phyloP scores from a whole-genome alignment of 1,284 basidiomycete genomes.

The Rhodotorula mucilaginosa region DNA sequence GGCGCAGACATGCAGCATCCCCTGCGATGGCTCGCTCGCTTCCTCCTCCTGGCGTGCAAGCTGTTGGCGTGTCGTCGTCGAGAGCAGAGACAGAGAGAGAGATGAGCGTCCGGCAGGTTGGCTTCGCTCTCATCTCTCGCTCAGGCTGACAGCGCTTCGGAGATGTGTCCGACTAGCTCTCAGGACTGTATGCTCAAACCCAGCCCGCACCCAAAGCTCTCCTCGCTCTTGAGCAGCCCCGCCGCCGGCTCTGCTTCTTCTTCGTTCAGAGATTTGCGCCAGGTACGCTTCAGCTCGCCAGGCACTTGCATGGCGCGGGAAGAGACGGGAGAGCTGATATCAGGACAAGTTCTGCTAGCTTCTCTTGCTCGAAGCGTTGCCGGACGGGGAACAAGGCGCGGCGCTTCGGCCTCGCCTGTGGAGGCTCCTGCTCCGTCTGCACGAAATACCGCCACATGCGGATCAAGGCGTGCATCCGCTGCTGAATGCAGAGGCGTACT shows the following conservation, averaged over 20 bases:
- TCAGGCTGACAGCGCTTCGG: no score
- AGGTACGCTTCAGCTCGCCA: constrained; percentile 3
- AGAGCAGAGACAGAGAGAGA: background rate
- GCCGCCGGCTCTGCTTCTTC: background rate
- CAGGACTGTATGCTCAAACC: background rate
- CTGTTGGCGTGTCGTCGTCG: background rate
- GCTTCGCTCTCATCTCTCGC: background rate
- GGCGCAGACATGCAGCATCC: constrained; percentile 6
- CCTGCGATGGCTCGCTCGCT: background rate
- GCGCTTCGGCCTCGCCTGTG: constrained; percentile 60
- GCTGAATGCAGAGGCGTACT: constrained; percentile 71
- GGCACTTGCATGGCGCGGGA: background rate
- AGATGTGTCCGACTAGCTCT: background rate
- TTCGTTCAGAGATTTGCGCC: constrained; percentile 17
- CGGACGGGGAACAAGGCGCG: constrained; percentile 18
- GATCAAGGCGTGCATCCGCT: constrained; percentile 53
- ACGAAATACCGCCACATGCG: constrained; percentile 7
- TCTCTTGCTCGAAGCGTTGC: constrained; percentile 26
- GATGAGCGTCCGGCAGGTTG: background rate
- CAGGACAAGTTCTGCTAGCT: constrained; percentile 4
- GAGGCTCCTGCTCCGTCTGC: constrained; percentile 81
- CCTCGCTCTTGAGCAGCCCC: background rate
- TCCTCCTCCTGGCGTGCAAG: no score
- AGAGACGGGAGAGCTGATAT: no score
- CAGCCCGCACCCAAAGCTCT: no score